A percentile compares a stretch with the other conserved stretches of the same genome.
These are phyloP conservation scores for Penstemon newberryi DNA, from an alignment of 257 asterid species.

Conservation along the genomic window DNA sequence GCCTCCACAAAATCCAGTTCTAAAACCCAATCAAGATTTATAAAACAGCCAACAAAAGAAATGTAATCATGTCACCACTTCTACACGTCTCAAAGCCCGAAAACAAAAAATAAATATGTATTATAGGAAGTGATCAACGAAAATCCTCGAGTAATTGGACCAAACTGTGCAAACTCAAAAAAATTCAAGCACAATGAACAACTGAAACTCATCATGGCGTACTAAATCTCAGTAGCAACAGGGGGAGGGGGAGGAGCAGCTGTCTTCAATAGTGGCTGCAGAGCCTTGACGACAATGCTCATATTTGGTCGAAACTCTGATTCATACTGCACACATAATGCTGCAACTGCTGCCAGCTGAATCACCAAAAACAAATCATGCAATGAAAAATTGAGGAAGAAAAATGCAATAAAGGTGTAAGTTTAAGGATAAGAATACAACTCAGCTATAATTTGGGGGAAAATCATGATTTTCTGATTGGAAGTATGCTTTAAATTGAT, in stretches of 20 bases:
- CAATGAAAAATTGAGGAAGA: no score
- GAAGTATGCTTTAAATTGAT: no score
- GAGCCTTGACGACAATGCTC: conserved; percentile 92
- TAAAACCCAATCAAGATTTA: conserved; percentile 26
- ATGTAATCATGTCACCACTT: conserved; percentile 24
- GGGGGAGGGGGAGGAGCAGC: conserved; percentile 45
- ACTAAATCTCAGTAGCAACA: conserved; percentile 31
- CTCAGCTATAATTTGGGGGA: no score
- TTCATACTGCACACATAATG: conserved; percentile 87
- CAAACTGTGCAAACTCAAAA: conserved; percentile 35
- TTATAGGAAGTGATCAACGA: not conserved
- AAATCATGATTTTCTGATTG: no score
- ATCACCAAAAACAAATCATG: conserved; percentile 29
- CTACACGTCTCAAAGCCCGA: conserved; percentile 29
- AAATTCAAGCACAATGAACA: conserved; percentile 23
- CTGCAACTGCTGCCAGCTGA: conserved; percentile 92
- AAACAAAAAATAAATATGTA: conserved; percentile 11
- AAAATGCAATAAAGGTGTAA: no score
- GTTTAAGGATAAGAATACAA: no score
- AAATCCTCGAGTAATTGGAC: conserved; percentile 6
- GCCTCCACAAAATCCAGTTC: conserved; percentile 29
- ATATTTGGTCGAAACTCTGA: conserved; percentile 91
- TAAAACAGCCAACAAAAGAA: conserved; percentile 33
- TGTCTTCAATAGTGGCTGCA: conserved; percentile 75
- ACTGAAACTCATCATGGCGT: not conserved